phyloP scores from a whole-genome alignment of 257 asterid genomes.

The Nicotiana paniculata region DNA sequence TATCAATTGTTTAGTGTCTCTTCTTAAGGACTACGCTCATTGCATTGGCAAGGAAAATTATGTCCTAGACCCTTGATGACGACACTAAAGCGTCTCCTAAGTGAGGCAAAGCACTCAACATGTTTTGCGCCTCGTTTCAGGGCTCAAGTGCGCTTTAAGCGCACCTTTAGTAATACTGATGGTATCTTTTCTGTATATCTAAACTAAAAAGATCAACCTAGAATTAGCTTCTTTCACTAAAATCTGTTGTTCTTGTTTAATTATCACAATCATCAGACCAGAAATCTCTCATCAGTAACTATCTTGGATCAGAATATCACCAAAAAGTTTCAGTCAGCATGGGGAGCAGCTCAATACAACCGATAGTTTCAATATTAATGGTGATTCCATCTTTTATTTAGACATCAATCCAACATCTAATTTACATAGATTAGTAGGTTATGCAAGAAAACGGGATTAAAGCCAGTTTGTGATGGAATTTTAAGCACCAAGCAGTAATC shows the following conservation, averaged over 20 bases:
- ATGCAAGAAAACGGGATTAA: not conserved
- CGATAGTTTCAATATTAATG: too few relatives aligned
- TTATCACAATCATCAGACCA: not conserved
- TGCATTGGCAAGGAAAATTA: too few relatives aligned
- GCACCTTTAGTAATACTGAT: too few relatives aligned
- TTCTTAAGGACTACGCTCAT: too few relatives aligned
- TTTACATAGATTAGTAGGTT: not conserved
- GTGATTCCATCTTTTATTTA: not conserved
- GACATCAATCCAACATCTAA: not conserved
- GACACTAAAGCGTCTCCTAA: too few relatives aligned
- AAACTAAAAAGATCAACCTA: not conserved
- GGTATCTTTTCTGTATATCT: not conserved
- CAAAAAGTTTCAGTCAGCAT: not conserved
- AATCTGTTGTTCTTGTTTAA: too few relatives aligned
- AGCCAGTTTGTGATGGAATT: not conserved
- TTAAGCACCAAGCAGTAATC: not conserved
- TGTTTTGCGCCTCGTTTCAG: too few relatives aligned
- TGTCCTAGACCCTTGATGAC: too few relatives aligned
- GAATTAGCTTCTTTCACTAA: not conserved
- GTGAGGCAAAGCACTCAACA: too few relatives aligned
- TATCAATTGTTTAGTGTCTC: too few relatives aligned
- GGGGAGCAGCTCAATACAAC: not conserved
- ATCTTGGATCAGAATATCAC: not conserved
- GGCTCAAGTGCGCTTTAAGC: too few relatives aligned
- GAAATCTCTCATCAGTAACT: not conserved